These are phyloP conservation scores for Vitis hybrid DNA, from an alignment of 177 flowering plant species.

Conservation along the genomic window DNA sequence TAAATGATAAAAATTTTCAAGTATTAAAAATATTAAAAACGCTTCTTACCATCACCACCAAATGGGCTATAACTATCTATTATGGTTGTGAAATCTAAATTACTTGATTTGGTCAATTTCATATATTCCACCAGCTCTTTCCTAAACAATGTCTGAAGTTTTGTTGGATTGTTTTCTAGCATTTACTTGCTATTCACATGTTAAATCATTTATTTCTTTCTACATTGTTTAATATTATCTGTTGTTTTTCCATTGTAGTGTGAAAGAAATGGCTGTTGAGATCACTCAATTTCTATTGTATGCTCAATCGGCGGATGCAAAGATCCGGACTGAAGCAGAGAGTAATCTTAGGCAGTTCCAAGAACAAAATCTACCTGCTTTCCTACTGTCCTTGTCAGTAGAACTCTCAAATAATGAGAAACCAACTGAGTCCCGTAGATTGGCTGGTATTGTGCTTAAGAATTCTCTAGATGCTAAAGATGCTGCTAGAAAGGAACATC, in stretches of 20 bases:
- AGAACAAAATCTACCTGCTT: slow-evolving; percentile 64
- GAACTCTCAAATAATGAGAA: slow-evolving; percentile 77
- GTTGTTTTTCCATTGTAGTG: background rate
- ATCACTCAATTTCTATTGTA: slow-evolving; percentile 68
- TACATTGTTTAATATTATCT: background rate
- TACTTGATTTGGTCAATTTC: background rate
- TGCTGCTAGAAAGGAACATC: slow-evolving; percentile 48
- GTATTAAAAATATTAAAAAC: no score
- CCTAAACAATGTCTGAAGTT: background rate
- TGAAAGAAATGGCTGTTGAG: slow-evolving; percentile 60
- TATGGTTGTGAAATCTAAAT: background rate
- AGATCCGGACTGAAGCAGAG: slow-evolving; percentile 68
- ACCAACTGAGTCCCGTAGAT: slow-evolving; percentile 64
- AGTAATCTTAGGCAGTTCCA: slow-evolving; percentile 59
- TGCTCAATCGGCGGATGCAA: slow-evolving; percentile 76
- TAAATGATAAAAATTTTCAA: no score
- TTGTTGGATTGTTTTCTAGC: background rate
- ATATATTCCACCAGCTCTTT: background rate
- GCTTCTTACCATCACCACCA: no score
- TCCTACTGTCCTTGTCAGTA: slow-evolving; percentile 61
- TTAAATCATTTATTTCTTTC: background rate
- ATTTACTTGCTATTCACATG: no score
- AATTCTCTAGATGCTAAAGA: slow-evolving; percentile 85
- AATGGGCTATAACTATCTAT: background rate
- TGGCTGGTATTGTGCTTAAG: slow-evolving; percentile 85